phyloP scores from a whole-genome alignment of 2,329 filamentous ascomycete species.

The Penicillium hordei region DNA sequence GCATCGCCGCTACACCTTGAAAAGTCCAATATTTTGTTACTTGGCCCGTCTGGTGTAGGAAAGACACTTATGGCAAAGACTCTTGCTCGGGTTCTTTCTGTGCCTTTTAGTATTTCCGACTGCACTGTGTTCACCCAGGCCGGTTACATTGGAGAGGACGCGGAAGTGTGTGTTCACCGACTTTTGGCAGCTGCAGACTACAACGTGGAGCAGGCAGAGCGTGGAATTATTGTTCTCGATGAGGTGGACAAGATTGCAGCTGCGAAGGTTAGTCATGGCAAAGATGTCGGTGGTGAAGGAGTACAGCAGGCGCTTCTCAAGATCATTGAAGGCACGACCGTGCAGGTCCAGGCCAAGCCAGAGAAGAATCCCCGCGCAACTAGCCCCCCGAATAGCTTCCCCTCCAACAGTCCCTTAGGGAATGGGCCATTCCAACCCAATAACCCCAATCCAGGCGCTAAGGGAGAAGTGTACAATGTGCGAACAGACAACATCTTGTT shows the following conservation, averaged over 20 bases:
- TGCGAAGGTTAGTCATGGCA: slow-evolving; percentile 80
- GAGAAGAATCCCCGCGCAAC: slow-evolving; percentile 45
- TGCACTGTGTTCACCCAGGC: slow-evolving; percentile 96
- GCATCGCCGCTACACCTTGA: slow-evolving; percentile 71
- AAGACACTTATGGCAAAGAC: slow-evolving; percentile 95
- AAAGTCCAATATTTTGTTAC: slow-evolving; percentile 89
- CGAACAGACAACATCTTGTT: slow-evolving; percentile 97
- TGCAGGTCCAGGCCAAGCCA: slow-evolving; percentile 83
- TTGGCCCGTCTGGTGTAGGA: slow-evolving; percentile 91
- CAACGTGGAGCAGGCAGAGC: slow-evolving; percentile 77
- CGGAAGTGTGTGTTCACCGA: slow-evolving; percentile 91
- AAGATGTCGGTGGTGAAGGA: slow-evolving; percentile 93
- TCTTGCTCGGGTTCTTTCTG: slow-evolving; percentile 85
- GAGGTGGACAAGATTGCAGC: slow-evolving; percentile 97
- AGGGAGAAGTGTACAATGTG: slow-evolving; percentile 67
- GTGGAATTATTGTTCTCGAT: slow-evolving; percentile 92
- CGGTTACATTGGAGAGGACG: slow-evolving; percentile 96
- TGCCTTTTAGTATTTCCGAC: slow-evolving; percentile 93
- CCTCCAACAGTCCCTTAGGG: slow-evolving; percentile 40
- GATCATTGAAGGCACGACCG: slow-evolving; percentile 91
- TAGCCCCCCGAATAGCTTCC: slow-evolving; percentile 40
- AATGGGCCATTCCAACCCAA: slow-evolving; percentile 33
- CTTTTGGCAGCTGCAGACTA: slow-evolving; percentile 88
- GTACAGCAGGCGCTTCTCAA: slow-evolving; percentile 95
- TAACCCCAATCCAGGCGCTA: slow-evolving; percentile 40